Evolutionary conservation across 768 basidiomycete species (phyloP), one percentile per base, ranked within the genome.

Genomic region (Kwoniella heveanensis): DNA sequence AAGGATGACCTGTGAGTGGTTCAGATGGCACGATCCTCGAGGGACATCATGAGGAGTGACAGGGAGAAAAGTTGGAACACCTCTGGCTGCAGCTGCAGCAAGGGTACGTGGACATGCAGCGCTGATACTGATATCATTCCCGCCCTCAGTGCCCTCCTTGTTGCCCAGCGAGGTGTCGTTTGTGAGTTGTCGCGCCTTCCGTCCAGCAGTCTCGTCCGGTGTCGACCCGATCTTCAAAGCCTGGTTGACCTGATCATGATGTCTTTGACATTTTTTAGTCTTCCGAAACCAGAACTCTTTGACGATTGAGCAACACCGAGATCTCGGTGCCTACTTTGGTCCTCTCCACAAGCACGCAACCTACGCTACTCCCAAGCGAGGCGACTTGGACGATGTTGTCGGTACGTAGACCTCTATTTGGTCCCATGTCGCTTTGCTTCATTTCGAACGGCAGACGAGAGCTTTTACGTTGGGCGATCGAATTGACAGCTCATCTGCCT

Each of bases 271-370:
- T 36, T 32, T 15, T 30, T 19, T 52, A 77, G 73, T 76, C 62
- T 79, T 77, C 73, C 70, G 78, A 29, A 76, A 73, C 30, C 78
- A 79, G 54, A 49, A 63, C 22, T 62, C 69, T 49, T 52, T 79
- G 39, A 66, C 72, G 1, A 75, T 79, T 59, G 78, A 79, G 29
- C 54, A 65, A 9, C 78, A 79, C 50, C 66, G 73, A 19, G 76
- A 66, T 7, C 65, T 79, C 36, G 78, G 78, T 26, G 37, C 53
- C 19, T 69, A 77, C 65, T 79, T 76, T 69, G 78, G 78, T 26
- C 78, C 78, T 22, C 70, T 88, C 85, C 90, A 92, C 79, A 89
- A 88, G 75, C 90, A 93, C 72, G 88, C 90, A 2, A 90, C 89
- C 2, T 90, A 89, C 10, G 88, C 88, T 0, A 83, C 91, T 52